Evolutionary conservation across 2,329 filamentous ascomycete species (phyloP).

Genomic region (Cladosporium velox): DNA sequence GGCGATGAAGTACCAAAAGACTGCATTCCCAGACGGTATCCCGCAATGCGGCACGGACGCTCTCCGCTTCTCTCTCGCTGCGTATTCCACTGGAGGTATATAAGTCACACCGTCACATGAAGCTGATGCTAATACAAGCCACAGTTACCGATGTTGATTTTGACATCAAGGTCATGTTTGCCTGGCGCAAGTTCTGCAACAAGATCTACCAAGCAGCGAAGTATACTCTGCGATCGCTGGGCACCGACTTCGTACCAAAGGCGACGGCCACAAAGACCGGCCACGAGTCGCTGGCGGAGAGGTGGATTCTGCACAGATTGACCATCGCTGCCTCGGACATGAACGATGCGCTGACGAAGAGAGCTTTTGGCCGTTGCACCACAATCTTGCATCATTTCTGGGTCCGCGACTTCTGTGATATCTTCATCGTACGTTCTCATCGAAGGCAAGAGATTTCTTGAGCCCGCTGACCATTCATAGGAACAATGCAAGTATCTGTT

Average conservation of each 20-base stretch:
- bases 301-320: conserved; percentile 77
- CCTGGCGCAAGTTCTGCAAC: conserved; percentile 94
- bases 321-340: conserved; percentile 71
- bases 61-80: conserved; percentile 82
- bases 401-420: conserved; percentile 74
- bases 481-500: not conserved
- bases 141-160: conserved; percentile 72
- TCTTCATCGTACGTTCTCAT: conserved; percentile 64
- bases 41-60: conserved; percentile 95
- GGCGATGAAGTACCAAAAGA: conserved; percentile 92
- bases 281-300: conserved; percentile 65
- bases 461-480: conserved; percentile 30
- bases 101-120: conserved; percentile 79
- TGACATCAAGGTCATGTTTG: conserved; percentile 89
- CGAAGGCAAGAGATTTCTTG: conserved; percentile 73
- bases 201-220: conserved; percentile 98
- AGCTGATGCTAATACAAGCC: conserved; percentile 73
- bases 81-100: conserved; percentile 74
- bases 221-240: conserved; percentile 80
- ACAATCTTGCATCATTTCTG: conserved; percentile 82
- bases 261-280: conserved; percentile 57
- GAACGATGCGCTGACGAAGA: conserved; percentile 64
- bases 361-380: conserved; percentile 64
- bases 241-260: conserved; percentile 64
- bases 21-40: conserved; percentile 89